Percentiles rank a stretch among this genome's conserved stretches.
phyloP scores from a whole-genome alignment of 352 stramenopile species.

The Bremia lactucae region DNA sequence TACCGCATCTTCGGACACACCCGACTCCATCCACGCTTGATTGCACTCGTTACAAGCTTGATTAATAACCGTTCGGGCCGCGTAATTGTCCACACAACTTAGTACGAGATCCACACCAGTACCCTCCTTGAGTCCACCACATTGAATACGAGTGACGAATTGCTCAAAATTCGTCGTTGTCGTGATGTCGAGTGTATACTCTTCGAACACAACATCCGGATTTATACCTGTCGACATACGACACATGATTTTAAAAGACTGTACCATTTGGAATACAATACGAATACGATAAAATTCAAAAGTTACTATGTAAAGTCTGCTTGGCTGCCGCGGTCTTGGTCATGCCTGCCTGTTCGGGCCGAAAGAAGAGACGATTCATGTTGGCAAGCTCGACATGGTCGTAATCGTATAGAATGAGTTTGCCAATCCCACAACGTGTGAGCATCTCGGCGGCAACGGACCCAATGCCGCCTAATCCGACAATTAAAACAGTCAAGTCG shows the following conservation, averaged over 20 bases:
- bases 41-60: constrained; percentile 83
- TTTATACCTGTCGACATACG: constrained; percentile 61
- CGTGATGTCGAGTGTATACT: constrained; percentile 84
- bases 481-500: constrained; percentile 66
- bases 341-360: constrained; percentile 75
- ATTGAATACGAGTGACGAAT: constrained; percentile 61
- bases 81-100: constrained; percentile 87
- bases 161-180: constrained; percentile 79
- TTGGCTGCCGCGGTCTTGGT: constrained; percentile 83
- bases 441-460: constrained; percentile 86
- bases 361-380: constrained; percentile 89
- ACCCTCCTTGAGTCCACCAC: constrained; percentile 46
- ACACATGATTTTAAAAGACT: no score
- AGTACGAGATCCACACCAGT: constrained; percentile 74
- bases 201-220: constrained; percentile 80
- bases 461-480: constrained; percentile 79
- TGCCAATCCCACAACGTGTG: constrained; percentile 82
- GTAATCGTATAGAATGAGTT: constrained; percentile 87
- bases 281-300: background rate
- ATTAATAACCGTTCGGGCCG: constrained; percentile 78
- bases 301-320: constrained; percentile 66
- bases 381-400: constrained; percentile 86
- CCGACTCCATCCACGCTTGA: constrained; percentile 85
- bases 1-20: constrained; percentile 84
- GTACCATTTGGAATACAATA: background rate